Conservation (phyloP, 768 basidiomycete genomes). For the Cystofilobasidium macerans region DNA sequence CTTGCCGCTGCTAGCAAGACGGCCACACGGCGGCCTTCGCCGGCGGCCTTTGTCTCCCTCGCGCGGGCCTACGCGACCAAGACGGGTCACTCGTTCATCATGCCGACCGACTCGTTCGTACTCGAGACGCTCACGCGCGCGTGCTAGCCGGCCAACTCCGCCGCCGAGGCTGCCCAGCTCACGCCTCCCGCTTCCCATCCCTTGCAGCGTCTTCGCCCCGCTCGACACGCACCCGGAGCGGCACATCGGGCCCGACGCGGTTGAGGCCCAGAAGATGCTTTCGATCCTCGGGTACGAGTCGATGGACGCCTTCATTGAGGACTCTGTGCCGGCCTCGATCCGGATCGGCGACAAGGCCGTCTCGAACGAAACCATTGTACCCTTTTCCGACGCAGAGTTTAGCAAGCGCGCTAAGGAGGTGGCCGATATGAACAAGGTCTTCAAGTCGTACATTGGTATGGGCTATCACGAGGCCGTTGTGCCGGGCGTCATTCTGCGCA, state of each 20-base stretch:
- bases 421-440: constrained; percentile 64
- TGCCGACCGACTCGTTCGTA: constrained; percentile 24
- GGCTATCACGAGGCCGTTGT: constrained; percentile 92
- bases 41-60: neutral
- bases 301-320: constrained; percentile 77
- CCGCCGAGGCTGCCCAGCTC: neutral
- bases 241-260: constrained; percentile 81
- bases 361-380: constrained; percentile 56
- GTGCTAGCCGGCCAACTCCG: neutral
- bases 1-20: neutral
- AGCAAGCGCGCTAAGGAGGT: constrained; percentile 61
- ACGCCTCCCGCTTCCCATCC: neutral
- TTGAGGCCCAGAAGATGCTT: constrained; percentile 76
- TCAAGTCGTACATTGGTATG: constrained; percentile 95
- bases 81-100: constrained; percentile 4
- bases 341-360: constrained; percentile 52
- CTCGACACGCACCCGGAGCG: constrained; percentile 82
- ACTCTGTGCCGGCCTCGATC: constrained; percentile 70
- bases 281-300: constrained; percentile 66
- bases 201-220: constrained; percentile 52
- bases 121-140: too few relatives aligned
- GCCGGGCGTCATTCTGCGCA: constrained; percentile 88
- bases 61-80: neutral
- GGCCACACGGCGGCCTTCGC: neutral
- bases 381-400: constrained; percentile 78